Conservation (phyloP, 2,329 filamentous ascomycete species). For the Colletotrichum sp. region DNA sequence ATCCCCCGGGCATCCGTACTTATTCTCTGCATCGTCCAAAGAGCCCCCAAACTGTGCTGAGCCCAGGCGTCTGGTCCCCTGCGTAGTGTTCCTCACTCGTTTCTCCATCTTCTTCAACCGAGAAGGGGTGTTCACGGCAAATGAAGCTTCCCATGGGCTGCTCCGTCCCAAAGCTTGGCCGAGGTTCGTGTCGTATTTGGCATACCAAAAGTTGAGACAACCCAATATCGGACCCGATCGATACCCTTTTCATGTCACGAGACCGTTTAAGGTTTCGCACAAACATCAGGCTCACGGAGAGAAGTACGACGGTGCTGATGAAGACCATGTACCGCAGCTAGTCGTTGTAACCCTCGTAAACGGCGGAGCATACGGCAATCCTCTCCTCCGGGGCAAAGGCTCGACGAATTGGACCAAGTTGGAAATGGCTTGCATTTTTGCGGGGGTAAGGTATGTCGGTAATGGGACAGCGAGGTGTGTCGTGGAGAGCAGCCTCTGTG, state of each 20-base stretch:
- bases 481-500: background rate
- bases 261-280: background rate
- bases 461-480: background rate
- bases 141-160: constrained; percentile 2
- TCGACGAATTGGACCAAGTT: background rate
- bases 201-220: background rate
- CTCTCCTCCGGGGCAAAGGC: background rate
- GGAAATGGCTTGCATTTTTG: background rate
- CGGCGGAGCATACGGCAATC: background rate
- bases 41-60: background rate
- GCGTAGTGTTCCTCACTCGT: background rate
- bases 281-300: background rate
- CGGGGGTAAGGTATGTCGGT: background rate
- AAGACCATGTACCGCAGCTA: background rate
- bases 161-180: background rate
- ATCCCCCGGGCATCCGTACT: background rate
- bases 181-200: background rate
- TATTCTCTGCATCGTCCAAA: background rate
- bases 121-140: background rate
- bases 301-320: background rate
- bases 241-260: background rate
- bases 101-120: background rate
- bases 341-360: background rate
- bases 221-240: background rate
- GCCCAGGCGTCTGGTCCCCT: background rate